Conservation (phyloP, 2,329 filamentous ascomycete species). For the Alternaria brassicicola region DNA sequence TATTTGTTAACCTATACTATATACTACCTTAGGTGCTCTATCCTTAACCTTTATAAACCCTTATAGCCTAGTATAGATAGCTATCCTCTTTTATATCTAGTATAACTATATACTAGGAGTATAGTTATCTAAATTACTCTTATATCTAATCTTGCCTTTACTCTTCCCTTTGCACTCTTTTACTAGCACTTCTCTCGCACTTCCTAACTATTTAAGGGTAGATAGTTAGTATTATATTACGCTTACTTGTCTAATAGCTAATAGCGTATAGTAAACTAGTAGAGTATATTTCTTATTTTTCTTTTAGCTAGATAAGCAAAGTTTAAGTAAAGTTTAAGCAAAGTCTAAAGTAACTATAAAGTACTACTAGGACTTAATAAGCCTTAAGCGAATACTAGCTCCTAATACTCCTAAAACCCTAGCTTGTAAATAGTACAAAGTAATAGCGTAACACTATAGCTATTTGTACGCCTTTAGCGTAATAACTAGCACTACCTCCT, state of each 20-base stretch:
- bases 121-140: background rate
- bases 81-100: background rate
- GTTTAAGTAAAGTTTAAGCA: too few species aligned
- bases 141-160: background rate
- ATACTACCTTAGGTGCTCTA: background rate
- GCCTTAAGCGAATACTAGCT: background rate
- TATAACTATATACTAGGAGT: background rate
- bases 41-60: background rate
- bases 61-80: background rate
- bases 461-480: background rate
- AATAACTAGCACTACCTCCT: background rate
- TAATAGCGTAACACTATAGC: background rate
- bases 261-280: background rate
- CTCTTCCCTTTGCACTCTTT: background rate
- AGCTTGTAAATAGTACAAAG: background rate
- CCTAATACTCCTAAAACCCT: background rate
- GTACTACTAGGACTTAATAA: background rate
- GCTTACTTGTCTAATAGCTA: background rate
- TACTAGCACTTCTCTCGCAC: background rate
- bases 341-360: background rate
- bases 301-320: background rate
- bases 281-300: background rate
- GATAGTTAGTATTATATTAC: background rate
- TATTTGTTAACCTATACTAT: background rate
- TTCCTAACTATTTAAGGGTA: background rate